These are phyloP conservation scores for Vigna angularis DNA, from an alignment of 306 rosid species.

Conservation along the genomic window DNA sequence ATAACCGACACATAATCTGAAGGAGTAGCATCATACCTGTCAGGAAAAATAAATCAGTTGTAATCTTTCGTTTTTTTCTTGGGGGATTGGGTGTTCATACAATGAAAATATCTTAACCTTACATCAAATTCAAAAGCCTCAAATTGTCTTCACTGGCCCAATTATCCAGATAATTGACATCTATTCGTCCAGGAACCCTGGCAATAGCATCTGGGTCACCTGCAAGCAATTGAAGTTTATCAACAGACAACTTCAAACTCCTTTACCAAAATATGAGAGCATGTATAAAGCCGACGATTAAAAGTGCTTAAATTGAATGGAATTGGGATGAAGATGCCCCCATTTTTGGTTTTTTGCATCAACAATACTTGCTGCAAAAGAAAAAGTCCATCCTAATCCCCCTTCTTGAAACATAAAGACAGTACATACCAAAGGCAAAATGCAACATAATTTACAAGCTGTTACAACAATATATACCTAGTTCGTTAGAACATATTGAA, in stretches of 20 bases:
- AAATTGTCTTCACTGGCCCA: constrained; percentile 62
- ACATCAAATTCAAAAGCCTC: constrained; percentile 83
- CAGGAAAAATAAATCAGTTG: constrained; percentile 34
- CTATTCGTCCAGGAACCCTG: constrained; percentile 72
- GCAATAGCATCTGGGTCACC: constrained; percentile 79
- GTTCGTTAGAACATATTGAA: constrained; percentile 86
- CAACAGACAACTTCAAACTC: constrained; percentile 33
- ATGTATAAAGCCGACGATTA: background rate
- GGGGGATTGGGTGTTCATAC: background rate
- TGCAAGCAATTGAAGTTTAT: constrained; percentile 51
- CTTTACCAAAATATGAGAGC: constrained; percentile 3
- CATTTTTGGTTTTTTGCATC: background rate
- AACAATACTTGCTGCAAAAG: background rate
- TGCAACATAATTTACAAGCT: constrained; percentile 17
- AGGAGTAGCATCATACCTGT: constrained; percentile 89
- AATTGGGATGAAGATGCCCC: constrained; percentile 11
- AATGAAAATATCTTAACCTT: constrained; percentile 42
- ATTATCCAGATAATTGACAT: constrained; percentile 62
- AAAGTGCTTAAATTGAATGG: background rate
- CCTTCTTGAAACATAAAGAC: background rate
- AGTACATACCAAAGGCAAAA: constrained; percentile 17
- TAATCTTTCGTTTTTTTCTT: background rate
- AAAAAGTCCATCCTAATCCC: background rate
- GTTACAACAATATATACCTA: constrained; percentile 58
- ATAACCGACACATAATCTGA: constrained; percentile 84